Evolutionary conservation across 169 alveolate species (phyloP).

Genomic region (Amoebophrya sp.): DNA sequence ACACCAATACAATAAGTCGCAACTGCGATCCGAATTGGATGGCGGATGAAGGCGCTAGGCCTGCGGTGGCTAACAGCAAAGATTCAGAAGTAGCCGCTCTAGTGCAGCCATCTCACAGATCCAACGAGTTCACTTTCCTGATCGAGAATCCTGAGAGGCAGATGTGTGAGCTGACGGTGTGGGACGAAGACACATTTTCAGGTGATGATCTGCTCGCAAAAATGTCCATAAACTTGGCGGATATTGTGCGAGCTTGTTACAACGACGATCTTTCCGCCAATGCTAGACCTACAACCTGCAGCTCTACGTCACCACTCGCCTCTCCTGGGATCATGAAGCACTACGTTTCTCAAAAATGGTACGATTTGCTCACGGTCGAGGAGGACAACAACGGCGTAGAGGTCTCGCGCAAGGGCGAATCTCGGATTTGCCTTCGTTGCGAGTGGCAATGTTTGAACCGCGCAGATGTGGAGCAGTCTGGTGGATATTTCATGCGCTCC

Average conservation of each 20-base stretch:
- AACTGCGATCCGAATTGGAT: neutral
- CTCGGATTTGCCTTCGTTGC: neutral
- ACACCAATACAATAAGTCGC: neutral
- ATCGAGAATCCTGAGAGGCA: neutral
- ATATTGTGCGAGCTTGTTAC: neutral
- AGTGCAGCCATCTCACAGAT: neutral
- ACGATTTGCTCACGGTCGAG: neutral
- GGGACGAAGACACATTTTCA: neutral
- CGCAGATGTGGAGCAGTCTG: neutral
- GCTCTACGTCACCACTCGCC: too few species aligned
- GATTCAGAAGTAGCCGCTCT: too few species aligned
- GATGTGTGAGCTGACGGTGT: neutral
- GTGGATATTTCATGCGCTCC: neutral
- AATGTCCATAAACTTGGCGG: neutral
- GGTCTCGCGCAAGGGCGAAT: neutral
- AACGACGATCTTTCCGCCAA: neutral
- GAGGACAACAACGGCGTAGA: neutral
- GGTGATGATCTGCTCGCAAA: neutral
- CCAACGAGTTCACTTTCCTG: neutral
- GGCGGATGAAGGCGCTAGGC: too few species aligned
- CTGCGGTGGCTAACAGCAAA: too few species aligned
- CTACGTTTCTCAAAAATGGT: neutral
- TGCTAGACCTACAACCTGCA: neutral
- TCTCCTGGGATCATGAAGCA: too few species aligned
- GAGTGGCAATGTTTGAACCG: constrained; percentile 4